These are phyloP conservation scores for Silene conica DNA, from an alignment of 148 eudicot genomes.

Conservation along the genomic window DNA sequence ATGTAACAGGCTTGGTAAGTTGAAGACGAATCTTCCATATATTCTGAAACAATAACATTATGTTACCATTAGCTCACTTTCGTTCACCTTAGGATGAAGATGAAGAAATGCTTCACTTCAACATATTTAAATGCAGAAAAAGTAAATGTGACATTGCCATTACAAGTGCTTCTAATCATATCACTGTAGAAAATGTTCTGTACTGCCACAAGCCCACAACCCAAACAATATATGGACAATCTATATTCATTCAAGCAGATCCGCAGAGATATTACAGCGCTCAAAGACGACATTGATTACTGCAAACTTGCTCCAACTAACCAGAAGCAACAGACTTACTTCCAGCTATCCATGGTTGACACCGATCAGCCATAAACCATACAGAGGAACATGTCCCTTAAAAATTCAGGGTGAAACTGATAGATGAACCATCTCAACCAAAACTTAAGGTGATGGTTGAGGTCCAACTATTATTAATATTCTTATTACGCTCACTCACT, in stretches of 20 bases:
- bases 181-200: neutral
- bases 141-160: neutral
- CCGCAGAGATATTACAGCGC: too few species aligned
- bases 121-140: neutral
- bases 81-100: neutral
- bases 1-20: constrained; percentile 92
- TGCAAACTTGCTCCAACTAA: too few species aligned
- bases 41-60: constrained; percentile 44
- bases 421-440: too few species aligned
- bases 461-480: too few species aligned
- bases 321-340: neutral
- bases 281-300: neutral
- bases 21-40: constrained; percentile 97
- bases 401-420: too few species aligned
- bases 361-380: neutral
- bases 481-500: too few species aligned
- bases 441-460: too few species aligned
- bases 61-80: constrained; percentile 12
- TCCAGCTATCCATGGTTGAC: neutral
- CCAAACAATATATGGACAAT: neutral
- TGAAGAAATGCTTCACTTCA: constrained; percentile 1
- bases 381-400: too few species aligned
- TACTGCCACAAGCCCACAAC: neutral
- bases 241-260: neutral
- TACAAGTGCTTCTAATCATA: neutral